Base-by-base conservation (phyloP, 2,329 filamentous ascomycete species). In the Neoscytalidium dimidiatum region DNA sequence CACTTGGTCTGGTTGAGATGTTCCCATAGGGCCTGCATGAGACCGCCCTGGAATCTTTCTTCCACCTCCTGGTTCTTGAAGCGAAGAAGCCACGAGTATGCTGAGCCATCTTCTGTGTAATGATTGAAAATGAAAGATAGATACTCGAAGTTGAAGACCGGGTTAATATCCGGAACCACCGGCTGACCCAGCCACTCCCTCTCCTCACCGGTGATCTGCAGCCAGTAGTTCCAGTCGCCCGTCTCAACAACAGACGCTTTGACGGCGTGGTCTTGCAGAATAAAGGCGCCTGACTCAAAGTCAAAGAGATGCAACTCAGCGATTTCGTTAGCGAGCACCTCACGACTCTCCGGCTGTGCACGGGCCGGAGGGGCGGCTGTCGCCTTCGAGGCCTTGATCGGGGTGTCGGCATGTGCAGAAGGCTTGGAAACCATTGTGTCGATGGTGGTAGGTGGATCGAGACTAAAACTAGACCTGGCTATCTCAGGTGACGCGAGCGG, bases 41-140 rank as follows among this genome's bases (percentile, higher is more conserved):
- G 84, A 44, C 93, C 95, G 71, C 96, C 90, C 75, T 99, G 95
- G 76, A 99, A 97, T 29, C 86, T 85, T 75, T 97, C 93, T 61
- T 96, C 84, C 0, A 89, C 89, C 21, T 87, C 82, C 70, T 93
- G 90, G 69, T 97, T 91, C 72, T 90, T 92, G 82, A 99, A 99
- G 14, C 94, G 89, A 38, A 99, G 82, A 14, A 99, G 85, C 94
- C 95, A 99, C 0, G 95, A 99, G 77, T 94, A 96, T 4, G 95
- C 94, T 1, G 91, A 91, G 1, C 94, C 92, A 77, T 97, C 92
- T 38, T 89, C 85, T 14, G 90, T 86, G 76, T 97, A 98, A 75
- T 97, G 93, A 73, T 99, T 99, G 85, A 99, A 99, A 73, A 99
- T 97, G 76, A 98, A 98, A 0, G 94, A 98, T n/a, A 97, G 84